These are phyloP conservation scores for Centrapalus pauciflorus DNA, from an alignment of 129 eudicot genomes.

Conservation along the genomic window DNA sequence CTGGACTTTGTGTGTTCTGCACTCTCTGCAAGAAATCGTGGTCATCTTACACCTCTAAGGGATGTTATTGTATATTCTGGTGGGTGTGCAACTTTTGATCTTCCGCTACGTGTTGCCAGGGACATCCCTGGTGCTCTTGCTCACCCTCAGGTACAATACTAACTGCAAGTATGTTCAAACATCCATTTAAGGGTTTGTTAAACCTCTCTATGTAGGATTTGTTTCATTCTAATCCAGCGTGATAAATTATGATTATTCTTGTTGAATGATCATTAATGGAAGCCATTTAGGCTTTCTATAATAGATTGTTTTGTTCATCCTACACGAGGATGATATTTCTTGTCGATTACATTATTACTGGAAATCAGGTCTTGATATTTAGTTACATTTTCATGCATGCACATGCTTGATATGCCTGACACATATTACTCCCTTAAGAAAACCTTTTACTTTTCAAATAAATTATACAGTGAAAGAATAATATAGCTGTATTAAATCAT, in stretches of 20 bases:
- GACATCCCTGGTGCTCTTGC: slow-evolving; percentile 62
- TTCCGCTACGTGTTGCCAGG: slow-evolving; percentile 58
- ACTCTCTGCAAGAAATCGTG: slow-evolving; percentile 82
- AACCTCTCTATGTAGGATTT: background rate
- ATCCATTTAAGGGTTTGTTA: background rate
- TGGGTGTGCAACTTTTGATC: slow-evolving; percentile 83
- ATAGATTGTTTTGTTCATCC: background rate
- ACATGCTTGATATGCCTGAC: background rate
- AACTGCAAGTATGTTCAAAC: background rate
- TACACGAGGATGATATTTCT: background rate
- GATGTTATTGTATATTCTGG: slow-evolving; percentile 76
- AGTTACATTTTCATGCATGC: slow-evolving; percentile 5
- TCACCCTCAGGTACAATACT: slow-evolving; percentile 89
- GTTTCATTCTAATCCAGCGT: background rate
- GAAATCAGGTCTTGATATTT: background rate
- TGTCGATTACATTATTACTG: background rate
- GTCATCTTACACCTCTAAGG: slow-evolving; percentile 52
- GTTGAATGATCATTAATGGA: background rate
- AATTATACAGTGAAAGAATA: background rate
- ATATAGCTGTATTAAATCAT: background rate
- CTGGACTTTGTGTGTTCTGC: slow-evolving; percentile 77
- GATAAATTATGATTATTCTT: background rate
- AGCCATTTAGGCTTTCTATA: background rate
- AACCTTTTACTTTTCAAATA: background rate
- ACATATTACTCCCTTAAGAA: background rate